Percentiles rank a stretch among this genome's conserved stretches.
phyloP scores from a whole-genome alignment of 2,329 filamentous ascomycete species.

The Pseudocercospora fuligena region DNA sequence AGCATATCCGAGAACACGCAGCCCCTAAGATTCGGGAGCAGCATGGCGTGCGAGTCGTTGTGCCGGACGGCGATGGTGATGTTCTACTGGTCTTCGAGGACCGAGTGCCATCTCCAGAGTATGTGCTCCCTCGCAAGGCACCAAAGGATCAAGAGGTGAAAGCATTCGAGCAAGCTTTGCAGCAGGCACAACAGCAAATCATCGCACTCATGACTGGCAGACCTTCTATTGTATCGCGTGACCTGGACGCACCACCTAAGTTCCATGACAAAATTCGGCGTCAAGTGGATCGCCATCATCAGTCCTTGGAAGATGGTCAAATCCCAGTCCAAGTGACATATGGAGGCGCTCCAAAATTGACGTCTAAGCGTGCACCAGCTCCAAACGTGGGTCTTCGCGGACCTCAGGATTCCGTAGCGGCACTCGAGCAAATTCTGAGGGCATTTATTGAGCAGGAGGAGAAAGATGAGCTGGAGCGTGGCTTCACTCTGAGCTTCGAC shows the following conservation, averaged over 20 bases:
- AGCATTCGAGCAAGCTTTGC: slow-evolving; percentile 61
- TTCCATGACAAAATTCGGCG: slow-evolving; percentile 68
- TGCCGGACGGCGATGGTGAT: slow-evolving; percentile 67
- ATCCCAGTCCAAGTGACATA: slow-evolving; percentile 63
- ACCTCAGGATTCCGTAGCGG: slow-evolving; percentile 72
- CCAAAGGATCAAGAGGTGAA: slow-evolving; percentile 61
- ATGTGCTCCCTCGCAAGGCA: slow-evolving; percentile 60
- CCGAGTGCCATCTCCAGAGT: slow-evolving; percentile 56
- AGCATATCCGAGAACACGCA: slow-evolving; percentile 69
- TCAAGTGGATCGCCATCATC: slow-evolving; percentile 63
- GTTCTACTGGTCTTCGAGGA: slow-evolving; percentile 78
- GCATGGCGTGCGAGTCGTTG: slow-evolving; percentile 73
- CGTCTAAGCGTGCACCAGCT: slow-evolving; percentile 52
- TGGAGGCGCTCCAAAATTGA: slow-evolving; percentile 53
- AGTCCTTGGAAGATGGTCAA: slow-evolving; percentile 51
- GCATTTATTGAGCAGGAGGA: slow-evolving; percentile 86
- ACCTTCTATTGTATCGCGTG: slow-evolving; percentile 58
- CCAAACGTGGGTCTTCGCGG: slow-evolving; percentile 70
- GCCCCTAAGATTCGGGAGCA: slow-evolving; percentile 67
- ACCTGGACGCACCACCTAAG: slow-evolving; percentile 61
- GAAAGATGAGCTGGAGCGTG: slow-evolving; percentile 90
- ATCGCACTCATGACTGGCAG: slow-evolving; percentile 59
- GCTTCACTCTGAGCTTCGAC: slow-evolving; percentile 83
- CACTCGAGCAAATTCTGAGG: slow-evolving; percentile 72
- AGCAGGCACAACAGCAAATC: slow-evolving; percentile 63